Conservation (phyloP, 345 rosid genomes). For the Clarkia xantiana region DNA sequence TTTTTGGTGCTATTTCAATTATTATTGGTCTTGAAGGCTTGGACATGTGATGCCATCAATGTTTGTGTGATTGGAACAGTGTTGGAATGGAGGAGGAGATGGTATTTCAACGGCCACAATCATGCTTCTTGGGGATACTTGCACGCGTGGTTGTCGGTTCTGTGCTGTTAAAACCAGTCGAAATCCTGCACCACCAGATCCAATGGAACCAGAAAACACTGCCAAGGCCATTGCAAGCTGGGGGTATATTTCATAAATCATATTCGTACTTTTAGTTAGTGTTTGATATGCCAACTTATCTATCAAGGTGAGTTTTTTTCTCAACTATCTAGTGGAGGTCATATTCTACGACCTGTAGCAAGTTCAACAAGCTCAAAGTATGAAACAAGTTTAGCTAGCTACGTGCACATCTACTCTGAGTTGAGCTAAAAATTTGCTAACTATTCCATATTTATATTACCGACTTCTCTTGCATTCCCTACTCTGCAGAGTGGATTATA, state of each 20-base stretch:
- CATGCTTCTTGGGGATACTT: slow-evolving; percentile 95
- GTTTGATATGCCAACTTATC: background rate
- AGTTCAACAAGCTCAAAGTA: no score
- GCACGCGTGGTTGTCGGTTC: slow-evolving; percentile 98
- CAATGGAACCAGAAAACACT: slow-evolving; percentile 85
- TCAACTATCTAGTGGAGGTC: no score
- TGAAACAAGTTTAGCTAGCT: background rate
- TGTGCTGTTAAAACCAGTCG: slow-evolving; percentile 97
- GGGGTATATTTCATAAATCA: slow-evolving; percentile 43
- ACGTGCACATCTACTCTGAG: no score
- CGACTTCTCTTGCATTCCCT: slow-evolving; percentile 1
- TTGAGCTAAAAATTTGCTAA: background rate
- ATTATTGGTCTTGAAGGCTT: no score
- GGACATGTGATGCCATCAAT: background rate
- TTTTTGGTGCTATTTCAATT: no score
- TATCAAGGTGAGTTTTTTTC: no score
- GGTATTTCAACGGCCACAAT: slow-evolving; percentile 93
- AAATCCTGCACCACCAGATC: slow-evolving; percentile 85
- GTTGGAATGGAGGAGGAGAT: slow-evolving; percentile 99
- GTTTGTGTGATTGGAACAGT: slow-evolving; percentile 19
- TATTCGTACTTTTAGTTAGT: background rate
- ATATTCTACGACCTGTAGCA: no score
- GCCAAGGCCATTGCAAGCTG: slow-evolving; percentile 81
- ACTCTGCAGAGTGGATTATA: slow-evolving; percentile 72
- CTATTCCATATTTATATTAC: background rate